These are phyloP conservation scores for Talaromyces rugulosus DNA, from an alignment of 2,329 filamentous ascomycete species.

Conservation along the genomic window DNA sequence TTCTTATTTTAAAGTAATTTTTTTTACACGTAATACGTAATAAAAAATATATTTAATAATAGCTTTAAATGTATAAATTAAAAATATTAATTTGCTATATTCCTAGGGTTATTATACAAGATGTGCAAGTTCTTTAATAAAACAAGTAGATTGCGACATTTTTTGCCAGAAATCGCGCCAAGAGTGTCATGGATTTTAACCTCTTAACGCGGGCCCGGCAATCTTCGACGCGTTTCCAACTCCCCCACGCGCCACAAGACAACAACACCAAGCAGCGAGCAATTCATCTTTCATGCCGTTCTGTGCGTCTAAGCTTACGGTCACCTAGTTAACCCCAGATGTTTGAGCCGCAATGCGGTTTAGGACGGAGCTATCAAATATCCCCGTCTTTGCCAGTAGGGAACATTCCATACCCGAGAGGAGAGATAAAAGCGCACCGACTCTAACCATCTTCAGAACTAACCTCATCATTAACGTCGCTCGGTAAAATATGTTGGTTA, in stretches of 20 bases:
- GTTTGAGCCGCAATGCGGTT: constrained; percentile 43
- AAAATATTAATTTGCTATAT: too few species aligned
- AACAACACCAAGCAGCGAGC: neutral
- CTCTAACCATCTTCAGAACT: constrained; percentile 45
- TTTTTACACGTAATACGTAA: neutral
- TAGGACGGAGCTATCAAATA: constrained; percentile 49
- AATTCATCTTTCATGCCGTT: neutral
- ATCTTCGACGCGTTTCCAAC: neutral
- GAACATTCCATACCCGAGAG: constrained; percentile 7
- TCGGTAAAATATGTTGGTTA: constrained; percentile 85
- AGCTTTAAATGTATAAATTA: too few species aligned
- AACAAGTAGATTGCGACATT: too few species aligned
- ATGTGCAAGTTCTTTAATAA: too few species aligned
- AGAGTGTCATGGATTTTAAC: neutral
- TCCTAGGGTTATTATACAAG: too few species aligned
- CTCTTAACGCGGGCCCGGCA: neutral
- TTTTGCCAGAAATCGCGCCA: too few species aligned
- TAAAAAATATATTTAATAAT: too few species aligned
- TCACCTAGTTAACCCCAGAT: neutral
- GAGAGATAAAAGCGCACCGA: neutral
- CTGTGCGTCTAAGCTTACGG: neutral
- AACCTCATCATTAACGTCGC: constrained; percentile 58
- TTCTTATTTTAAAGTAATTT: too few species aligned
- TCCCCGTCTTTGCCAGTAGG: constrained; percentile 51
- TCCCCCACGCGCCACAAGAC: neutral